Conservation (phyloP, 805 yeast genomes). For the Suhomyces sp. region DNA sequence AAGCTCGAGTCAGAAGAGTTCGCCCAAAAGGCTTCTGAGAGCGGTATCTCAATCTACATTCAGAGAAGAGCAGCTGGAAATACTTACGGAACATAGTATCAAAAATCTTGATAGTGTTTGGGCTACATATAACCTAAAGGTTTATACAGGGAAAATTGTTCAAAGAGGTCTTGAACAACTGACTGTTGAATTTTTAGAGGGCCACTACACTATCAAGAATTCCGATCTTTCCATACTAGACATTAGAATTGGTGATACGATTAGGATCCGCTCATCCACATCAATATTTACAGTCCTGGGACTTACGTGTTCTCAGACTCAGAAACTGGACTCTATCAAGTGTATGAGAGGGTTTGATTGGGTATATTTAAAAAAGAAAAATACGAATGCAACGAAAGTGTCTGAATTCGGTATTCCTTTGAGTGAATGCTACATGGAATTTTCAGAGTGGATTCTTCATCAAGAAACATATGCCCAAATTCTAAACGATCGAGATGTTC, state of each 20-base stretch:
- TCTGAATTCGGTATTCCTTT: slow-evolving; percentile 25
- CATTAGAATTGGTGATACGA: slow-evolving; percentile 55
- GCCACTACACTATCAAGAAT: slow-evolving; percentile 32
- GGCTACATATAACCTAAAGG: slow-evolving; percentile 50
- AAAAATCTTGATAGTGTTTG: slow-evolving; percentile 42
- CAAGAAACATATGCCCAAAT: slow-evolving; percentile 30
- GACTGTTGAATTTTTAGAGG: slow-evolving; percentile 43
- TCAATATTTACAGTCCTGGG: slow-evolving; percentile 47
- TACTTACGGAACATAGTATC: slow-evolving; percentile 11
- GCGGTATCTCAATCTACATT: too few species aligned
- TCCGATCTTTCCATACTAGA: slow-evolving; percentile 48
- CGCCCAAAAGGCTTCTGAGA: too few species aligned
- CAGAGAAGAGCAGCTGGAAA: slow-evolving; percentile 10
- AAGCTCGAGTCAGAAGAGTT: too few species aligned
- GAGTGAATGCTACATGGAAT: slow-evolving; percentile 38
- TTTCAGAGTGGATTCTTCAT: slow-evolving; percentile 38
- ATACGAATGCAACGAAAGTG: slow-evolving; percentile 11
- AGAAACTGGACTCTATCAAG: slow-evolving; percentile 30
- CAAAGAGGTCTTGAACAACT: slow-evolving; percentile 25
- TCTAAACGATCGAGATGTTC: slow-evolving; percentile 18
- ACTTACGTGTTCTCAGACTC: slow-evolving; percentile 21
- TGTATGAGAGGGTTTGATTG: slow-evolving; percentile 65
- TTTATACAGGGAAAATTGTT: slow-evolving; percentile 50
- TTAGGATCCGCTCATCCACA: slow-evolving; percentile 34
- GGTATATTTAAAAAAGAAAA: slow-evolving; percentile 34